These are phyloP conservation scores for Skeletonema marinoi DNA, from an alignment of 108 stramenopile species.

Conservation along the genomic window DNA sequence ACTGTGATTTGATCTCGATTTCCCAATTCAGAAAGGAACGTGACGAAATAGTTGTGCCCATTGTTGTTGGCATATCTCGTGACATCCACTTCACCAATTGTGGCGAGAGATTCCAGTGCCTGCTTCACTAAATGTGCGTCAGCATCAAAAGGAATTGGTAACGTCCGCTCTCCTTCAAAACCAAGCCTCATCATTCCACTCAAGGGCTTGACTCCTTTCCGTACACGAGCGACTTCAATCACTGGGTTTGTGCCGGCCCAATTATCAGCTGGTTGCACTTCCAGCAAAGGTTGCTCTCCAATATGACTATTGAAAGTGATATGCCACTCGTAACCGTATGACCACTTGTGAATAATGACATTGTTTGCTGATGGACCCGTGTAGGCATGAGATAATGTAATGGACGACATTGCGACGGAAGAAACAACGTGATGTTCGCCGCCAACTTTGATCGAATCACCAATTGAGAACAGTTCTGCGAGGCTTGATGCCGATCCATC, in stretches of 20 bases:
- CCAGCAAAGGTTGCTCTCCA: slow-evolving; percentile 68
- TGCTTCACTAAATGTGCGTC: slow-evolving; percentile 59
- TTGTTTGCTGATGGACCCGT: slow-evolving; percentile 38
- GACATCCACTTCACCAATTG: slow-evolving; percentile 73
- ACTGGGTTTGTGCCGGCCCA: slow-evolving; percentile 83
- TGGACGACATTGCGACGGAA: slow-evolving; percentile 30
- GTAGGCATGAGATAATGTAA: slow-evolving; percentile 18
- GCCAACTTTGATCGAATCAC: slow-evolving; percentile 49
- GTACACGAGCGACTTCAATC: slow-evolving; percentile 48
- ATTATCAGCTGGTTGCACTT: slow-evolving; percentile 60
- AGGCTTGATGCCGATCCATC: slow-evolving; percentile 22
- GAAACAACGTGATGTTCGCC: slow-evolving; percentile 41
- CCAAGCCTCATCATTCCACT: slow-evolving; percentile 74
- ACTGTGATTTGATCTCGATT: slow-evolving; percentile 54
- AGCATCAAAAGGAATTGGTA: slow-evolving; percentile 65
- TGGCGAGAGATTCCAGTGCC: slow-evolving; percentile 64
- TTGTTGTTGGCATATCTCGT: slow-evolving; percentile 69
- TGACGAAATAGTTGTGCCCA: slow-evolving; percentile 85
- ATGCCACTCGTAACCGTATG: slow-evolving; percentile 81
- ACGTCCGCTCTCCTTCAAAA: slow-evolving; percentile 61
- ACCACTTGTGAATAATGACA: slow-evolving; percentile 67
- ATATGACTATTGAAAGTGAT: slow-evolving; percentile 74
- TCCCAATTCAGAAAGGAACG: slow-evolving; percentile 60
- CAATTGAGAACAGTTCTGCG: slow-evolving; percentile 17
- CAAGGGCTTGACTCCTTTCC: slow-evolving; percentile 69